Conservation (phyloP, 1,284 basidiomycete genomes). For the Tilletia setariae region DNA sequence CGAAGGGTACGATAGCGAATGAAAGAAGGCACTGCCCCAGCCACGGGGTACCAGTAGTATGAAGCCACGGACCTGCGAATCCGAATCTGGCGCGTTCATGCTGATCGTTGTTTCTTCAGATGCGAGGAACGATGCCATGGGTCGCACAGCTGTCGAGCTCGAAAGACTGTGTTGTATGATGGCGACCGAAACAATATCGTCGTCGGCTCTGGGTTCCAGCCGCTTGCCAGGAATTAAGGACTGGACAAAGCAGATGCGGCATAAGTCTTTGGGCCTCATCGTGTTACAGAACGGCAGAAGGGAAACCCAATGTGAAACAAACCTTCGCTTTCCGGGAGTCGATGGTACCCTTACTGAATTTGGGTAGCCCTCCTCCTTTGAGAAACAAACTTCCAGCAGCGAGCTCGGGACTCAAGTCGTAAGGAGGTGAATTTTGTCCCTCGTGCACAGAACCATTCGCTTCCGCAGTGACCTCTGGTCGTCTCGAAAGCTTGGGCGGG, state of each 20-base stretch:
- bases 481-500: slow-evolving; percentile 14
- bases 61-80: slow-evolving; percentile 22
- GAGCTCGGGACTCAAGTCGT: neutral
- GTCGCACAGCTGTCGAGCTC: neutral
- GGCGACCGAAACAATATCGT: slow-evolving; percentile 40
- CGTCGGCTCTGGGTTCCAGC: slow-evolving; percentile 31
- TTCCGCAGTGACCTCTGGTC: neutral
- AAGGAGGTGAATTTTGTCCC: neutral
- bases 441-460: neutral
- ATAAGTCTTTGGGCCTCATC: neutral
- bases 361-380: slow-evolving; percentile 26
- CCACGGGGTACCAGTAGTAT: slow-evolving; percentile 48
- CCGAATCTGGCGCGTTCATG: neutral
- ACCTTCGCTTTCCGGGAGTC: slow-evolving; percentile 37
- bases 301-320: neutral
- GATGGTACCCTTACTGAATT: slow-evolving; percentile 45
- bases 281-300: neutral
- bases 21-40: slow-evolving; percentile 48
- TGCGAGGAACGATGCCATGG: neutral
- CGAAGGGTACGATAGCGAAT: slow-evolving; percentile 39
- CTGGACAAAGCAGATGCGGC: slow-evolving; percentile 1
- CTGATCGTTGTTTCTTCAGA: neutral
- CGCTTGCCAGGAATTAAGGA: slow-evolving; percentile 28
- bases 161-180: slow-evolving; percentile 22
- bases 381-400: slow-evolving; percentile 22